Conservation (phyloP, 2,329 filamentous ascomycete species). For the Phaeosphaeria sp. region DNA sequence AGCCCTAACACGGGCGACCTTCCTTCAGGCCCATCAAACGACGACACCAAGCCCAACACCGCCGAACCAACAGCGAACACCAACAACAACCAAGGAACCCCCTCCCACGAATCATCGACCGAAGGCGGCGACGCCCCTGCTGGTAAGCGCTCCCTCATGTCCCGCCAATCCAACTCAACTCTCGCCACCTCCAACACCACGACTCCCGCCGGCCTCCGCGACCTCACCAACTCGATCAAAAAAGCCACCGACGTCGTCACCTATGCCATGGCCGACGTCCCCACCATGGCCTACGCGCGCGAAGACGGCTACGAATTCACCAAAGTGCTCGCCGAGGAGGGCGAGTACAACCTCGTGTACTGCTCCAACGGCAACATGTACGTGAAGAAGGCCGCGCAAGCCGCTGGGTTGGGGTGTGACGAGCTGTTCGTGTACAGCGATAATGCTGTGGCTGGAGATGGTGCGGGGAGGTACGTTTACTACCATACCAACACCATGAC, state of each 20-base stretch:
- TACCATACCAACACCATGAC: neutral
- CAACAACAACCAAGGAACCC: neutral
- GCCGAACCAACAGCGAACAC: neutral
- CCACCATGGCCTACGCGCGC: neutral
- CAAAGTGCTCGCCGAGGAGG: neutral
- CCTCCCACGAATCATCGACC: neutral
- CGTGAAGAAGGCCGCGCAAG: neutral
- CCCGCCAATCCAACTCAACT: neutral
- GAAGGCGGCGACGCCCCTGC: neutral
- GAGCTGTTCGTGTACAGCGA: neutral
- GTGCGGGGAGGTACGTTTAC: neutral
- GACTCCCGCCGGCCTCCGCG: neutral
- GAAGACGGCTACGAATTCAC: neutral
- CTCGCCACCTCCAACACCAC: neutral
- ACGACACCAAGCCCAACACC: neutral
- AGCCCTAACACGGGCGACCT: neutral
- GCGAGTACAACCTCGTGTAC: neutral
- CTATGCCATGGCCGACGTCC: neutral
- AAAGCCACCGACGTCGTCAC: neutral
- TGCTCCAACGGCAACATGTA: slow-evolving; percentile 1
- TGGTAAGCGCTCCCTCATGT: neutral
- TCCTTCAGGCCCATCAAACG: neutral
- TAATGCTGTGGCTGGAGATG: neutral
- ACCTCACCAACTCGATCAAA: neutral
- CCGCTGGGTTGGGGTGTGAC: neutral